phyloP scores from a whole-genome alignment of 768 basidiomycete genomes.

The Auricularia heimuer region DNA sequence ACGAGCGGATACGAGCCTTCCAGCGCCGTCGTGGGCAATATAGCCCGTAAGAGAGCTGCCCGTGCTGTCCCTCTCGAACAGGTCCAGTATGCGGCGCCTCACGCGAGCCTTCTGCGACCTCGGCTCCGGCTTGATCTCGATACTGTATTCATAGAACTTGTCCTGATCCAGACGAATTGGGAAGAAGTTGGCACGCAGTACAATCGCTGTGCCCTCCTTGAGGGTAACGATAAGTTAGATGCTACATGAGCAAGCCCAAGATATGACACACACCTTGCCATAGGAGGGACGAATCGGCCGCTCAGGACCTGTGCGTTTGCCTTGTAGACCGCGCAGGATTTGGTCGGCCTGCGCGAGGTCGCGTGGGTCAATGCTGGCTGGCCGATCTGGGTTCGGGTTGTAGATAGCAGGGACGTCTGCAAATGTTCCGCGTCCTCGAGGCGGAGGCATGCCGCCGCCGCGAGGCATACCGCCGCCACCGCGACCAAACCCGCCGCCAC shows the following conservation, averaged over 20 bases:
- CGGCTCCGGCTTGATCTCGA: conserved; percentile 40
- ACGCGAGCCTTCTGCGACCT: conserved; percentile 24
- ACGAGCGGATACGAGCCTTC: conserved; percentile 35
- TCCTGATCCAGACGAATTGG: conserved; percentile 33
- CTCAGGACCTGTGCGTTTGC: conserved; percentile 9
- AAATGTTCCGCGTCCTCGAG: conserved; percentile 16
- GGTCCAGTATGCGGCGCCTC: conserved; percentile 42
- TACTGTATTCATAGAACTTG: conserved; percentile 45
- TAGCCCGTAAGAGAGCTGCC: conserved; percentile 21
- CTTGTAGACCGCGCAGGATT: background rate
- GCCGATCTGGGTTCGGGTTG: conserved; percentile 30
- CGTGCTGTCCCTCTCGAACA: conserved; percentile 37
- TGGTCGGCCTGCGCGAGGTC: conserved; percentile 17
- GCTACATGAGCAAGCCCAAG: background rate
- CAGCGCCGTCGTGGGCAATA: conserved; percentile 42
- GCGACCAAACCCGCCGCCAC: conserved; percentile 8
- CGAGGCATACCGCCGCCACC: too few species aligned
- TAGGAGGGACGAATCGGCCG: conserved; percentile 49
- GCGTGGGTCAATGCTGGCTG: conserved; percentile 30
- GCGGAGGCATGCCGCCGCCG: background rate
- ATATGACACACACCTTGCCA: conserved; percentile 26
- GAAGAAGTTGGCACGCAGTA: conserved; percentile 56
- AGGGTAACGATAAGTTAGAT: background rate
- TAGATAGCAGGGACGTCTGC: conserved; percentile 48
- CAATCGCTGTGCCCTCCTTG: conserved; percentile 32